These are phyloP conservation scores for Xylariaceae sp. DNA, from an alignment of 2,329 filamentous ascomycete species.

Conservation along the genomic window DNA sequence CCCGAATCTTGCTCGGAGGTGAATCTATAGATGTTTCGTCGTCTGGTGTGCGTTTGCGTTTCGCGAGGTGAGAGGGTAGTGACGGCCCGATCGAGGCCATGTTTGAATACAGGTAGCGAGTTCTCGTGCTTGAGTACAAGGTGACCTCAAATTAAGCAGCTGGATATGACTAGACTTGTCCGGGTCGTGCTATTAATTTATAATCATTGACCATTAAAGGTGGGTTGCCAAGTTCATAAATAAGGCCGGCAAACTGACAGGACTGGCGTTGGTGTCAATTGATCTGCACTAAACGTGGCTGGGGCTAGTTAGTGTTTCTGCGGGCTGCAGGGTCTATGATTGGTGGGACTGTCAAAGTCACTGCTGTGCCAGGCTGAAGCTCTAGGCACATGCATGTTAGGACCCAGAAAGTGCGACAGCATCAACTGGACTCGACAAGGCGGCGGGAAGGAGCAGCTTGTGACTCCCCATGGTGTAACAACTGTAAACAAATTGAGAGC, in stretches of 20 bases:
- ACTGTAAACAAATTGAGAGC: background rate
- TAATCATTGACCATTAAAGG: too few species aligned
- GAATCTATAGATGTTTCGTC: slow-evolving; percentile 46
- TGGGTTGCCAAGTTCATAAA: too few species aligned
- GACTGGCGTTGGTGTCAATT: slow-evolving; percentile 13
- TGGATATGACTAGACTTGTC: too few species aligned
- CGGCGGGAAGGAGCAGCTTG: background rate
- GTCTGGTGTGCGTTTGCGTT: slow-evolving; percentile 63
- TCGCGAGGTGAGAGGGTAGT: slow-evolving; percentile 69
- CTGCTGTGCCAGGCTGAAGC: slow-evolving; percentile 13
- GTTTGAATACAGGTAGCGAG: slow-evolving; percentile 18
- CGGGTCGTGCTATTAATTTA: too few species aligned
- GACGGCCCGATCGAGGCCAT: slow-evolving; percentile 76
- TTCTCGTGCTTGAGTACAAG: too few species aligned
- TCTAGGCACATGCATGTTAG: background rate
- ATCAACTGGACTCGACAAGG: slow-evolving; percentile 17
- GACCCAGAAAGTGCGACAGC: slow-evolving; percentile 15
- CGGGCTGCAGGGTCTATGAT: slow-evolving; percentile 11
- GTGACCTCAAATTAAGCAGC: too few species aligned
- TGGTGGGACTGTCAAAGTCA: background rate
- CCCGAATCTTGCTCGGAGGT: slow-evolving; percentile 52
- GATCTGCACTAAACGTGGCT: background rate
- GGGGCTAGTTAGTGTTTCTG: background rate
- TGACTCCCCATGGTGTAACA: background rate
- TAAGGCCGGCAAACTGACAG: background rate